Evolutionary conservation across 208 protist species (phyloP).

Genomic region (Acanthamoeba rhysodes): DNA sequence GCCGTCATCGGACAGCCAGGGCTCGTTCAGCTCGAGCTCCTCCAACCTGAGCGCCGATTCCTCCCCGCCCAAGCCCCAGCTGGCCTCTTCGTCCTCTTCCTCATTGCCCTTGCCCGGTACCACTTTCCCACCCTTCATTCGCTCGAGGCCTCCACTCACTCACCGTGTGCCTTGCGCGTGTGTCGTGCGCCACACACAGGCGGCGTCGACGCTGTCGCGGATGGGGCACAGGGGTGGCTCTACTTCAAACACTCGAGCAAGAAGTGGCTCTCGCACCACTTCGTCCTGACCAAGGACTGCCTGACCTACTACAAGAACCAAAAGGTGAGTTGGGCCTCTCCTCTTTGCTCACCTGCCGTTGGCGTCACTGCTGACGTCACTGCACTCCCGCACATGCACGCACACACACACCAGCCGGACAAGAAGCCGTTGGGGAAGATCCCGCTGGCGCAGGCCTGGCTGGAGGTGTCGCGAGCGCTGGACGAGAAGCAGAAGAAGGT

Average conservation of each 20-base stretch:
- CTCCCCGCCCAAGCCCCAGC: too few species aligned
- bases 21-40: conserved; percentile 32
- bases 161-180: not conserved
- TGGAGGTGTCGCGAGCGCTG: conserved; percentile 37
- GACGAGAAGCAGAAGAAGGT: conserved; percentile 66
- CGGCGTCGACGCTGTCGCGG: not conserved
- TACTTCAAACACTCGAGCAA: conserved; percentile 48
- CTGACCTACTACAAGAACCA: conserved; percentile 39
- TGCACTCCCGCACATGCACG: not conserved
- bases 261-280: conserved; percentile 41
- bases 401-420: not conserved
- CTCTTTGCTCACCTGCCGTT: not conserved
- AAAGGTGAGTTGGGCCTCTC: not conserved
- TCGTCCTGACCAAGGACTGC: not conserved
- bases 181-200: not conserved
- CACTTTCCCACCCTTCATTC: too few species aligned
- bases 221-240: conserved; percentile 22
- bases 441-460: conserved; percentile 22
- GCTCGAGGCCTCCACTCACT: not conserved
- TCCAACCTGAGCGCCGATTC: not conserved
- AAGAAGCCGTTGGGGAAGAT: conserved; percentile 66
- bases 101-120: too few species aligned
- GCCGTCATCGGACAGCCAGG: not conserved
- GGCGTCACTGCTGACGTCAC: not conserved
- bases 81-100: too few species aligned